A percentile compares a stretch with the other conserved stretches of the same genome.
Conservation (phyloP, 495 filamentous ascomycete genomes). For the Neurospora discreta region DNA sequence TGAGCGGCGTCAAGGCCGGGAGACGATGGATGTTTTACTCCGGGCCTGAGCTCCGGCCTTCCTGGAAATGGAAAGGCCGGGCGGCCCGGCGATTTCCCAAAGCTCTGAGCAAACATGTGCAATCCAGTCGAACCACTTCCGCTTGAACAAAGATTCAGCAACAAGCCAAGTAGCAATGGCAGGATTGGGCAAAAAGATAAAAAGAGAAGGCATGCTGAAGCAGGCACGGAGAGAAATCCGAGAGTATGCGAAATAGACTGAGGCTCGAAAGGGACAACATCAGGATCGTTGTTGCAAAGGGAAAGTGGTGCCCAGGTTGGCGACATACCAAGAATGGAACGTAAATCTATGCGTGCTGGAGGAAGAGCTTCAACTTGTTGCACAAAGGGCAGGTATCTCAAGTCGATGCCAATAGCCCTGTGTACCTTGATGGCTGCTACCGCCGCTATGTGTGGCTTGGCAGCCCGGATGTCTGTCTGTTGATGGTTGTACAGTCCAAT, state of each 20-base stretch:
- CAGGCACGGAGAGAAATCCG: background rate
- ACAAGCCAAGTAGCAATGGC: background rate
- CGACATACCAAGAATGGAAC: background rate
- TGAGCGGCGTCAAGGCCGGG: background rate
- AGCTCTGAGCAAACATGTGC: background rate
- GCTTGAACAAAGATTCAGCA: background rate
- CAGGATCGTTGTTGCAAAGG: background rate
- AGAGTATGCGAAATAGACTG: background rate
- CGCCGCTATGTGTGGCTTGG: background rate
- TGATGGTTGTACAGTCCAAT: background rate
- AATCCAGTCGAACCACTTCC: background rate
- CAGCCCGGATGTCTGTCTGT: background rate
- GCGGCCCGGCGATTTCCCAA: background rate
- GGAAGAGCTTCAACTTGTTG: background rate
- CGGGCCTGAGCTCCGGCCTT: constrained; percentile 11
- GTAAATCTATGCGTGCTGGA: background rate
- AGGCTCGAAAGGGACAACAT: background rate
- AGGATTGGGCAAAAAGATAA: background rate
- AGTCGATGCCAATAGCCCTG: background rate
- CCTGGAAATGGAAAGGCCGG: constrained; percentile 2
- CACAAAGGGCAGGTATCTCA: background rate
- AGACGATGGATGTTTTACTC: background rate
- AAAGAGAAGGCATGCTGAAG: background rate
- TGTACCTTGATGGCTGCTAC: background rate
- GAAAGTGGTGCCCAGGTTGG: background rate